Conservation (phyloP, 164 flowering plant species). For the Liriodendron chinense region DNA sequence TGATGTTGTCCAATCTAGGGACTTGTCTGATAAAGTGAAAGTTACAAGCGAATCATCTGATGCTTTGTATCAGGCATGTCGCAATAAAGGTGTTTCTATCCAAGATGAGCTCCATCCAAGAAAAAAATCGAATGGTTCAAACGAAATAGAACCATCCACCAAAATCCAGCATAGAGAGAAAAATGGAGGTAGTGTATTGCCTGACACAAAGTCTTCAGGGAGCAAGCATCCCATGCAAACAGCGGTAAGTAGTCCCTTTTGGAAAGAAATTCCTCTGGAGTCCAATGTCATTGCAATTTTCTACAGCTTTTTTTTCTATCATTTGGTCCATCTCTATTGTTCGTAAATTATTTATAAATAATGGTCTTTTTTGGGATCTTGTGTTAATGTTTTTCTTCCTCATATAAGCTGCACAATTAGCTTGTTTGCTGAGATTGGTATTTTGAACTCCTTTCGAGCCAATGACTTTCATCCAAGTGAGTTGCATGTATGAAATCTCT, state of each 20-base stretch:
- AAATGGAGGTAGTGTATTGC: conserved; percentile 37
- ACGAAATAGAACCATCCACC: conserved; percentile 26
- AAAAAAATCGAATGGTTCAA: conserved; percentile 24
- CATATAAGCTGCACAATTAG: background rate
- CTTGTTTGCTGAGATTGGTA: too few species aligned
- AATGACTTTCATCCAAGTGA: too few species aligned
- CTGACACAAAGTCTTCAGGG: conserved; percentile 38
- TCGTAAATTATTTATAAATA: background rate
- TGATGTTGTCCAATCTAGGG: conserved; percentile 36
- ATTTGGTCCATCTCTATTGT: background rate
- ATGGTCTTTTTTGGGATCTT: background rate
- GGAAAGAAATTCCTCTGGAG: background rate
- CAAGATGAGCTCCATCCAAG: conserved; percentile 38
- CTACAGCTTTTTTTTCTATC: background rate
- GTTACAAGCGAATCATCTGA: conserved; percentile 39
- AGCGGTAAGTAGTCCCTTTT: conserved; percentile 31
- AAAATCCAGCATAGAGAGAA: conserved; percentile 46
- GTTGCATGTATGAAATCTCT: too few species aligned
- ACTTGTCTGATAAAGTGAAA: conserved; percentile 32
- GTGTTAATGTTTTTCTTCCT: background rate
- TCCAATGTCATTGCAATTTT: background rate
- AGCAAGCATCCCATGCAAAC: conserved; percentile 34
- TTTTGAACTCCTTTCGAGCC: too few species aligned
- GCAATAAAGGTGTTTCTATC: conserved; percentile 32
- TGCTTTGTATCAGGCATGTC: conserved; percentile 30